Evolutionary conservation across 257 asterid genomes (phyloP), one percentile per base, ranked within the genome.

Genomic region (Misopates orontium): DNA sequence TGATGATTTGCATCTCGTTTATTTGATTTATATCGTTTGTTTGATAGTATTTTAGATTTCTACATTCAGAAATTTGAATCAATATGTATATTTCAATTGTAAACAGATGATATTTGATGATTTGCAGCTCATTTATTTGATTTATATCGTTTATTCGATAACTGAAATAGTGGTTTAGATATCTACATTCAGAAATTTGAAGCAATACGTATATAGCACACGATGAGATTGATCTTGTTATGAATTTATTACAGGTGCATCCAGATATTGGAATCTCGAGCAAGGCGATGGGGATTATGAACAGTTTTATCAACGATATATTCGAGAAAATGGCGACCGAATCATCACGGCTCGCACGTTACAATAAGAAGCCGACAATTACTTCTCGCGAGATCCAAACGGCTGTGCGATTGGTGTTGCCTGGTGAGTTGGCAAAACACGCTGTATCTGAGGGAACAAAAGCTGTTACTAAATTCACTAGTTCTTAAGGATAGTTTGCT

Each of bases 381-480:
- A 80, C 82, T 1, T 80, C 82, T 10, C 76, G 78, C 14, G 82
- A 77, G 80, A 80, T 80, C 15, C 83, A 74, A 66, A 80, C 83
- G 0, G 83, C 85, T 5, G 83, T 80, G 31, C 56, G 76, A 74
- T 70, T 80, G 20, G 83, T 80, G 15, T 55, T 80, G 32, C 83
- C 85, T 5, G 80, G 80, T 42, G 85, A 80, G 60, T 55, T 81
- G 51, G 83, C 83, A 16, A 80, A 80, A 21, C 85, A 77, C 53
- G 83, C 79, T 16, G 83, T 77, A 36, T 80, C 85, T 19, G 80
- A 77, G 71, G 85, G 85, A 7, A 77, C 81, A 0, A 80, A 74
- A 70, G 83, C 79, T n/a, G 85, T 80, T 10, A 80, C 81, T 8
- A 80, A 80, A 75, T 80, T 80, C 70, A 80, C 83, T 0, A 77